A percentile compares a stretch with the other conserved stretches of the same genome.
Evolutionary conservation across 768 basidiomycete genomes (phyloP).

Genomic region (Pleurotus djamor): DNA sequence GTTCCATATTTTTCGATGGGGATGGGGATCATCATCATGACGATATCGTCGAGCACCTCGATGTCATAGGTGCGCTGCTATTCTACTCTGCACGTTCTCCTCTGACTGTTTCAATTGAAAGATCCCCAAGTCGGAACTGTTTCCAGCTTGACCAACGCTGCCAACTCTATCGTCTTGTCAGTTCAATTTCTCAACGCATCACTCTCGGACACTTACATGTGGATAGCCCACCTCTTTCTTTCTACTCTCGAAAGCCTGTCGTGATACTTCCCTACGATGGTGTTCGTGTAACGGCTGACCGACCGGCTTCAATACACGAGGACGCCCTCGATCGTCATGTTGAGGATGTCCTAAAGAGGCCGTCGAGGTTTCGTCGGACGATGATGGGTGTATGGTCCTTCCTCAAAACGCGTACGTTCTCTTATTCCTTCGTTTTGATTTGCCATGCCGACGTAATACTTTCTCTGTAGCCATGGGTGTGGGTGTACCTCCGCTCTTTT

Average conservation of each 20-base stretch:
- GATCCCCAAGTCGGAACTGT: slow-evolving; percentile 77
- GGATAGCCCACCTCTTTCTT: slow-evolving; percentile 62
- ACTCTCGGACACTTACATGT: background rate
- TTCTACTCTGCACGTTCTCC: background rate
- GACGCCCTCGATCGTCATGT: slow-evolving; percentile 73
- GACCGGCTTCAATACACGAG: slow-evolving; percentile 20
- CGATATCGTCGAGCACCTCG: slow-evolving; percentile 81
- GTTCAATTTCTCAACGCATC: slow-evolving; percentile 9
- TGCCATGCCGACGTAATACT: background rate
- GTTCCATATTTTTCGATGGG: slow-evolving; percentile 4
- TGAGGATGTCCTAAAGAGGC: slow-evolving; percentile 66
- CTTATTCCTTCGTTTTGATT: slow-evolving; percentile 1
- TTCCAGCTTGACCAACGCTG: slow-evolving; percentile 74
- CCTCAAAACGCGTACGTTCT: slow-evolving; percentile 71
- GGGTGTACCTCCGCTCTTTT: slow-evolving; percentile 20
- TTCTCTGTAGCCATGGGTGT: slow-evolving; percentile 60
- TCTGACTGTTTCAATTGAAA: slow-evolving; percentile 18
- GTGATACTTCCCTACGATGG: slow-evolving; percentile 47
- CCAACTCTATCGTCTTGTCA: slow-evolving; percentile 75
- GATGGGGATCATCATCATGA: slow-evolving; percentile 56
- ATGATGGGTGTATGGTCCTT: slow-evolving; percentile 79
- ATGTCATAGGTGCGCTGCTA: slow-evolving; percentile 59
- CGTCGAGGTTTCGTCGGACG: slow-evolving; percentile 55
- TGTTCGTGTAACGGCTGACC: slow-evolving; percentile 24
- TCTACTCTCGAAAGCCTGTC: slow-evolving; percentile 70